These are phyloP conservation scores for Paratinospora sagittata DNA, from an alignment of 164 flowering plant species.

Conservation along the genomic window DNA sequence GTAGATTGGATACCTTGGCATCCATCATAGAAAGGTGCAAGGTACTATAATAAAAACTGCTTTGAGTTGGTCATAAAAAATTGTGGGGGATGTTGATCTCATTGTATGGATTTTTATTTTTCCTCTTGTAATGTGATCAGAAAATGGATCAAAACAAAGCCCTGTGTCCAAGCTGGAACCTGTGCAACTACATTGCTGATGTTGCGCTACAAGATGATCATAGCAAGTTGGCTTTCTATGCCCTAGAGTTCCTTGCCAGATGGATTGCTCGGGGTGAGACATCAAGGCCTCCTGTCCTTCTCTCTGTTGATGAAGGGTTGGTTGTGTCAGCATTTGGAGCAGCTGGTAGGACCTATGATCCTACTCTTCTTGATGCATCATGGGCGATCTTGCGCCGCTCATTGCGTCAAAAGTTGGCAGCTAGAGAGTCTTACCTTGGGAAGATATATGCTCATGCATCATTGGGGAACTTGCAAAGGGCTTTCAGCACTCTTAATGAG, in stretches of 20 bases:
- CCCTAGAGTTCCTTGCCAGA: slow-evolving; percentile 69
- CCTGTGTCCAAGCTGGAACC: slow-evolving; percentile 63
- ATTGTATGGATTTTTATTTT: neutral
- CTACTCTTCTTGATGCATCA: slow-evolving; percentile 72
- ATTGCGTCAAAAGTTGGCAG: slow-evolving; percentile 62
- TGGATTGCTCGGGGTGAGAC: slow-evolving; percentile 76
- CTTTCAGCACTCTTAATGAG: slow-evolving; percentile 68
- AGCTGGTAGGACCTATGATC: slow-evolving; percentile 62
- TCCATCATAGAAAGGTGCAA: slow-evolving; percentile 87
- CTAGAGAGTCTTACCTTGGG: slow-evolving; percentile 64
- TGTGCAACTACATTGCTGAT: slow-evolving; percentile 60
- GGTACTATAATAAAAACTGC: slow-evolving; percentile 31
- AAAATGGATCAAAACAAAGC: slow-evolving; percentile 82
- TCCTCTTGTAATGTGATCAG: slow-evolving; percentile 34
- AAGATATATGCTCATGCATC: slow-evolving; percentile 73
- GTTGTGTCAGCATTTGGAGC: slow-evolving; percentile 65
- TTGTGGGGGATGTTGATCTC: neutral
- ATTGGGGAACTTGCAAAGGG: slow-evolving; percentile 63
- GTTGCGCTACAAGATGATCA: slow-evolving; percentile 63
- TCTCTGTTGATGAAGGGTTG: slow-evolving; percentile 80
- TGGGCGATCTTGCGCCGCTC: slow-evolving; percentile 77
- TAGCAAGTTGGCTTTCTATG: slow-evolving; percentile 68
- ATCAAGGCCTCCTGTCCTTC: slow-evolving; percentile 47
- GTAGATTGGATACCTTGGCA: slow-evolving; percentile 71
- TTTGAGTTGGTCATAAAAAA: neutral